Base-by-base conservation (phyloP, 768 basidiomycete genomes). In the Pisolithus marmoratus region DNA sequence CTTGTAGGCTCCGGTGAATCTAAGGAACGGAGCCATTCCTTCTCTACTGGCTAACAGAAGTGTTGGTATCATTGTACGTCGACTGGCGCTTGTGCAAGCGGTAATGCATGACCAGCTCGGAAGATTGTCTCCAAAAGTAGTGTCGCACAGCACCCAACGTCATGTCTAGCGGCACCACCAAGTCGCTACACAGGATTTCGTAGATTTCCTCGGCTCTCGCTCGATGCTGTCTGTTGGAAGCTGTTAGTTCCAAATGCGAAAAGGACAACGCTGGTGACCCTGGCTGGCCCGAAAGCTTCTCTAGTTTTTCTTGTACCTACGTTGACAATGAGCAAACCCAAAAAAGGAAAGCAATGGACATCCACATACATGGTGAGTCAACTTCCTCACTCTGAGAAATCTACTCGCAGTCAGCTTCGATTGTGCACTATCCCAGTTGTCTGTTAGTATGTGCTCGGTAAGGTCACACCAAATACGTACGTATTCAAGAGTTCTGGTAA, bases 71-170 rank as follows among this genome's bases (percentile, higher is more conserved):
- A 12, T 9, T n/a, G 14, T 23, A 27, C n/a, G 9, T n/a, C 15
- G 44, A 42, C 37, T 40, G 44, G 40, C 48, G 49, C 47, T 46
- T 57, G 49, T 73, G 81, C 60, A 72, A 70, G 54, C 90, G 79
- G 65, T 93, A 93, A 64, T 87, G 74, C 82, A 93, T 81, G 49
- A 77, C 77, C 50, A 93, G 69, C 66, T 92, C 90, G 6, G 74
- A 73, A 17, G 78, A 70, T 58, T 87, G 85, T 60, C 81, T 83
- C 92, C 91, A 96, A 20, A 93, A 80, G 60, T 82, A 96, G 66
- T 94, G 92, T 54, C 91, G 83, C 52, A 94, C 85, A 17, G 88
- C 87, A 4, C 90, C 94, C 34, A 99, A 77, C 5, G 90, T 94
- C 84, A 95, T 93, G 57, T 85, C 83, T 24, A 87, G 73, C 22